A percentile compares a stretch with the other conserved stretches of the same genome.
phyloP scores from a whole-genome alignment of 352 stramenopile species.

The Globisporangium nagaii region DNA sequence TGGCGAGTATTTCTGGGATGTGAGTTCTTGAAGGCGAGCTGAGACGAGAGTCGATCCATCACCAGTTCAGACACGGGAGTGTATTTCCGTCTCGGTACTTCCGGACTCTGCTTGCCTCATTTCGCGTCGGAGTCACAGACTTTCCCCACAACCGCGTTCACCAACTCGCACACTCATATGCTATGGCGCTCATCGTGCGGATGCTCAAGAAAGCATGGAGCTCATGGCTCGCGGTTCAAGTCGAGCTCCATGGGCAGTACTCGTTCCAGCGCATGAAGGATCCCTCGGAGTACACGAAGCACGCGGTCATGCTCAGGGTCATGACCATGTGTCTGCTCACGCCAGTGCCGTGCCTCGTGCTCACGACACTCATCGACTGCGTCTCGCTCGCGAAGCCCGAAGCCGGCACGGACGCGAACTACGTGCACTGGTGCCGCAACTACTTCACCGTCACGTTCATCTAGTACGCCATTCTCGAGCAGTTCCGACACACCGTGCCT shows the following conservation, averaged over 20 bases:
- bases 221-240: slow-evolving; percentile 16
- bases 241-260: slow-evolving; percentile 36
- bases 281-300: background rate
- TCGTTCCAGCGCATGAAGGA: slow-evolving; percentile 17
- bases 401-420: slow-evolving; percentile 25
- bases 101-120: no score
- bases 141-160: no score
- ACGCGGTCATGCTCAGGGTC: background rate
- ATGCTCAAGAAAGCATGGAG: background rate
- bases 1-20: no score
- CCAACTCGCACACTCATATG: background rate
- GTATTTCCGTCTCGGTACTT: no score
- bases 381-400: slow-evolving; percentile 14
- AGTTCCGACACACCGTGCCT: slow-evolving; percentile 14
- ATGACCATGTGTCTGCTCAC: slow-evolving; percentile 16
- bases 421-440: slow-evolving; percentile 24
- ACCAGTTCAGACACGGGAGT: no score
- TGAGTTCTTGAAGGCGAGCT: no score
- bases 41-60: no score
- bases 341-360: slow-evolving; percentile 22
- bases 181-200: background rate
- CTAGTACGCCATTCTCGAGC: slow-evolving; percentile 21
- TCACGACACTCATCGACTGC: slow-evolving; percentile 25
- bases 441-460: slow-evolving; percentile 25
- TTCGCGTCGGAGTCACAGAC: no score